These are phyloP conservation scores for Lichtheimia ramosa DNA, from an alignment of 371 early-diverging fungal species.

Conservation along the genomic window DNA sequence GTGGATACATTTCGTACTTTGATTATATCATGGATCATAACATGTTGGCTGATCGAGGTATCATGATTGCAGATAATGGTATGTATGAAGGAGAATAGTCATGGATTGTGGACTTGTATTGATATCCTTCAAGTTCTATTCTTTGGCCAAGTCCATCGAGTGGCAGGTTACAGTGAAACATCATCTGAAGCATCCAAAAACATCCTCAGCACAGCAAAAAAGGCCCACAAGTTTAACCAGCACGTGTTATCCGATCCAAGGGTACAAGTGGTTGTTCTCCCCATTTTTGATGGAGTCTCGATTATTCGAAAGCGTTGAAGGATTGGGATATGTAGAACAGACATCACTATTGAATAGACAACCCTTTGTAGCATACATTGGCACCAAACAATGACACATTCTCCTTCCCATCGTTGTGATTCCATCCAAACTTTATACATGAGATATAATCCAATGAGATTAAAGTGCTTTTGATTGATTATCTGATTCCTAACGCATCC, in stretches of 20 bases:
- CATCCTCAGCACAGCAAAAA: constrained; percentile 36
- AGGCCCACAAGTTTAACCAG: constrained; percentile 63
- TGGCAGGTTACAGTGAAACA: constrained; percentile 15
- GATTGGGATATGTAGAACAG: not conserved
- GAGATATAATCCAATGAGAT: too few relatives aligned
- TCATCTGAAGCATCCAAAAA: constrained; percentile 20
- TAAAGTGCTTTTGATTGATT: too few relatives aligned
- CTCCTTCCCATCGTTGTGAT: too few relatives aligned
- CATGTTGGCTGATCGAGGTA: constrained; percentile 48
- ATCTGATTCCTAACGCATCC: too few relatives aligned
- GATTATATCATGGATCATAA: constrained; percentile 49
- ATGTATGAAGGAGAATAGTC: constrained; percentile 5
- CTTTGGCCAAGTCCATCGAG: constrained; percentile 41
- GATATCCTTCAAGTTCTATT: constrained; percentile 26
- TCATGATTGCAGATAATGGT: constrained; percentile 63
- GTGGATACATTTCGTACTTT: constrained; percentile 54
- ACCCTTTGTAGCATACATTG: too few relatives aligned
- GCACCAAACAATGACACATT: too few relatives aligned
- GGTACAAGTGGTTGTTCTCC: constrained; percentile 60
- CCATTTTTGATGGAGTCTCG: constrained; percentile 68
- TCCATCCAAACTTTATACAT: too few relatives aligned
- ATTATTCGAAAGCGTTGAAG: constrained; percentile 44
- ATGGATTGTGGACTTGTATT: not conserved
- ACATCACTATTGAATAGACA: too few relatives aligned
- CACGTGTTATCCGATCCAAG: constrained; percentile 63